Base-by-base conservation (phyloP, 2,329 filamentous ascomycete species). In the Penicillium vulpinum region DNA sequence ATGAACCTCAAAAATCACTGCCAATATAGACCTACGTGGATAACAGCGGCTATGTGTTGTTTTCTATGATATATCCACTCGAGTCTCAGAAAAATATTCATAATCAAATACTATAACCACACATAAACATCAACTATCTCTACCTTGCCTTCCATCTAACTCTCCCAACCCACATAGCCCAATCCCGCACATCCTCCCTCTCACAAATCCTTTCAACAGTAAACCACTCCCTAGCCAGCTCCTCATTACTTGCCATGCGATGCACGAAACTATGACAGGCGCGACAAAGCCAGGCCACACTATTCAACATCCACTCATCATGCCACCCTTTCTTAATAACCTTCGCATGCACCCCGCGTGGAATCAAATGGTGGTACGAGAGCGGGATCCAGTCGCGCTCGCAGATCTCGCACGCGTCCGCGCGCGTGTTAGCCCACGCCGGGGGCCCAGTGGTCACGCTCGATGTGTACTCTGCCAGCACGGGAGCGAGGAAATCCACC, bases 201-300 rank as follows among this genome's bases (percentile, higher is more conserved):
- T 81, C 84, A 69, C 88, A 70, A 60, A 96, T 78, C 63, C 82
- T 74, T 53, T 93, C 90, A 7, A 94, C 84, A 0, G 86, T 92
- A 75, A 86, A 91, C 70, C 82, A 91, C 52, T 87, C 77, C 64
- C 83, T 80, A 15, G 91, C 91, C 63, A 96, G 75, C 65, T 89
- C 89, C 80, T 95, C 91, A 69, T 94, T 91, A 5, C 77, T 80
- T 33, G 85, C 87, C 68, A 92, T 84, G 38, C 85, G 78, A 77
- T 95, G 91, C 70, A 95, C 90, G 70, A 91, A 92, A 40, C 83
- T 85, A 77, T 96, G 91, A 67, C 91, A 96, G 2, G 90, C 88
- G 48, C 90, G 81, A 74, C 91, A 95, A 63, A 96, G 75, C 91
- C 91, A 95, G 13, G 91, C 91, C 21, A 94, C 91, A 69, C 86